A percentile compares a stretch with the other conserved stretches of the same genome.
Conservation (phyloP, 208 protist species). For the Trichomonas tenax region DNA sequence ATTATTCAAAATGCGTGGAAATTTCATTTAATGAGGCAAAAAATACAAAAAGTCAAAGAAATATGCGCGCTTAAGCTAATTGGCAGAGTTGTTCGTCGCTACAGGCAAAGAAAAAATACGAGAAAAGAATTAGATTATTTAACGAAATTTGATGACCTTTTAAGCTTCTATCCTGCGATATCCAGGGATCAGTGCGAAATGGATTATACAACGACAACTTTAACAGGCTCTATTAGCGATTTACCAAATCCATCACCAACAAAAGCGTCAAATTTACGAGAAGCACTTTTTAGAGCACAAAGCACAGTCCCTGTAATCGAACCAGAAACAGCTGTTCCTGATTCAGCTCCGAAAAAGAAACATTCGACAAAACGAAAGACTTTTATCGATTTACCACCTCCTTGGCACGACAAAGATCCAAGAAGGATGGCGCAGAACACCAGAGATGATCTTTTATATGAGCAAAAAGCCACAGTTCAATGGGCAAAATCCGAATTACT, state of each 20-base stretch:
- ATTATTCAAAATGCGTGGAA: constrained; percentile 1
- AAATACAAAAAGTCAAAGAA: neutral
- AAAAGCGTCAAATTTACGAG: neutral
- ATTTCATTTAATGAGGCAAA: neutral
- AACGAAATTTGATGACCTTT: neutral
- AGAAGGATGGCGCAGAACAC: neutral
- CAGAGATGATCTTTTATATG: neutral
- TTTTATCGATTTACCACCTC: constrained; percentile 5
- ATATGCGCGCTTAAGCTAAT: neutral
- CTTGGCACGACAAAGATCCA: constrained; percentile 2
- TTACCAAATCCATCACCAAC: neutral
- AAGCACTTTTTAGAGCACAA: no score
- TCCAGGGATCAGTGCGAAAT: neutral
- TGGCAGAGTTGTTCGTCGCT: neutral
- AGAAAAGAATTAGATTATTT: neutral
- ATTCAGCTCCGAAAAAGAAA: neutral
- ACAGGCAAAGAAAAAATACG: neutral
- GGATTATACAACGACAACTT: neutral
- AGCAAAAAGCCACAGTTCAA: neutral
- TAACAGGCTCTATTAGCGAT: neutral
- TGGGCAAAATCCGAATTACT: neutral
- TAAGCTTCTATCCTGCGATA: neutral
- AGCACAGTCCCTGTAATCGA: neutral
- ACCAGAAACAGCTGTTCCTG: no score
- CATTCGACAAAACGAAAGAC: neutral